Conservation (phyloP, 1,284 basidiomycete species). For the Vanrija sp. region DNA sequence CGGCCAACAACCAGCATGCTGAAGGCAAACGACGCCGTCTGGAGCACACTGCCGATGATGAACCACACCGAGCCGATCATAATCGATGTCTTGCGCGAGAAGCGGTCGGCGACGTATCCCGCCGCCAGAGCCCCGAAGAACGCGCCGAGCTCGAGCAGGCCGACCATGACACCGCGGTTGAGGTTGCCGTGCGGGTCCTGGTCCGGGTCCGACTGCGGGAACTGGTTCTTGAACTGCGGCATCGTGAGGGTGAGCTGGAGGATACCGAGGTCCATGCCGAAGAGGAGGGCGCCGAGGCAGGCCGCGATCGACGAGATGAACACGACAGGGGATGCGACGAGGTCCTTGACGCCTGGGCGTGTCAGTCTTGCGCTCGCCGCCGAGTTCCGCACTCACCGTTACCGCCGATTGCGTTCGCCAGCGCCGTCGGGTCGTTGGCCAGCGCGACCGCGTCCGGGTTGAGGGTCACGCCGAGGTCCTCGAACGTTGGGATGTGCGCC, state of each 20-base stretch:
- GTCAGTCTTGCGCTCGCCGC: background rate
- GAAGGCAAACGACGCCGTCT: conserved; percentile 25
- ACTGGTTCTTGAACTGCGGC: conserved; percentile 28
- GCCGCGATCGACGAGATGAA: conserved; percentile 13
- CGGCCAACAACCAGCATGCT: conserved; percentile 31
- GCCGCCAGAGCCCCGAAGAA: conserved; percentile 29
- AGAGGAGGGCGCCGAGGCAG: conserved; percentile 25
- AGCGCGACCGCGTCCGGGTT: conserved; percentile 3
- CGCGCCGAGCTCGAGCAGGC: conserved; percentile 37
- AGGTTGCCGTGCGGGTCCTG: conserved; percentile 14
- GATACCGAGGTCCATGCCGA: conserved; percentile 34
- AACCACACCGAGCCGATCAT: conserved; percentile 27
- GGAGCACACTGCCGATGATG: conserved; percentile 24
- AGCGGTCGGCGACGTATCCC: conserved; percentile 32
- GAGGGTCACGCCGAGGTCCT: conserved; percentile 5
- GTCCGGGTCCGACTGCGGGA: conserved; percentile 30
- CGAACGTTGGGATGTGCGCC: background rate
- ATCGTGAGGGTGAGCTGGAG: conserved; percentile 36
- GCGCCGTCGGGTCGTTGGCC: background rate
- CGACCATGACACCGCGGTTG: conserved; percentile 34
- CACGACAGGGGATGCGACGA: conserved; percentile 17
- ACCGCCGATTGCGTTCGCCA: background rate
- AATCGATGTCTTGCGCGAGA: conserved; percentile 28
- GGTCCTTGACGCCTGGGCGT: conserved; percentile 14
- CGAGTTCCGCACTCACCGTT: conserved; percentile 5